Evolutionary conservation across 352 stramenopile genomes (phyloP).

Genomic region (Globisporangium sylvaticum): DNA sequence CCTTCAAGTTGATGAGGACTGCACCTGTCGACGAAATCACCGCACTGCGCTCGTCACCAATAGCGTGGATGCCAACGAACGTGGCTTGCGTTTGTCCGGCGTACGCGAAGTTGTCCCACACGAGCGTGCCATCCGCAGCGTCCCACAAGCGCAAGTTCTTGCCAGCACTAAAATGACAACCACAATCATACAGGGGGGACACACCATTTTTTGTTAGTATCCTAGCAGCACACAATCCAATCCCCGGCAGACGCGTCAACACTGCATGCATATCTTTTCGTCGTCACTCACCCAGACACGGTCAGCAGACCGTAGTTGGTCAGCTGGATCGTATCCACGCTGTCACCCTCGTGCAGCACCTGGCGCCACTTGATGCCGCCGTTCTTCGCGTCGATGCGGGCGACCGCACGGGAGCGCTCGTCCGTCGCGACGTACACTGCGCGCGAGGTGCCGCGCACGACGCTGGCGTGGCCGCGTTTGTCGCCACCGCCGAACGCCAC

Average conservation of each 20-base stretch:
- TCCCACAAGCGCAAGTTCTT: slow-evolving; percentile 75
- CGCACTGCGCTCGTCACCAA: slow-evolving; percentile 44
- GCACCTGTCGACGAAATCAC: slow-evolving; percentile 44
- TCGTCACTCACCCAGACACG: slow-evolving; percentile 46
- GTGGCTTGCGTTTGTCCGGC: slow-evolving; percentile 16
- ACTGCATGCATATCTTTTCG: neutral
- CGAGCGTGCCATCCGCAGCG: slow-evolving; percentile 42
- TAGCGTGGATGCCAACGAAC: slow-evolving; percentile 39
- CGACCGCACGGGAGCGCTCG: slow-evolving; percentile 49
- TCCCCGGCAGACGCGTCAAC: neutral
- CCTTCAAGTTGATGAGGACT: slow-evolving; percentile 53
- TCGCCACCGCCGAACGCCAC: slow-evolving; percentile 49
- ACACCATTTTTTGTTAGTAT: slow-evolving; percentile 6
- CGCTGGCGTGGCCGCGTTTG: slow-evolving; percentile 31
- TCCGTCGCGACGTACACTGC: slow-evolving; percentile 74
- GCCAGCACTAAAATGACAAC: slow-evolving; percentile 23
- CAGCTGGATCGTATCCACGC: slow-evolving; percentile 62
- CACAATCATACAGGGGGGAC: neutral
- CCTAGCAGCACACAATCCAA: neutral
- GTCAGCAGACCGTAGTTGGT: slow-evolving; percentile 66
- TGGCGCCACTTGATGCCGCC: slow-evolving; percentile 75
- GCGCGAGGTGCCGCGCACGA: slow-evolving; percentile 37
- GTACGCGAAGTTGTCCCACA: slow-evolving; percentile 61
- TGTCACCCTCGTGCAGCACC: slow-evolving; percentile 54
- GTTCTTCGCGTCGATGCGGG: slow-evolving; percentile 62